Conservation (phyloP, 2,329 filamentous ascomycete species). For the Arthrobotrys pseudoclavata region DNA sequence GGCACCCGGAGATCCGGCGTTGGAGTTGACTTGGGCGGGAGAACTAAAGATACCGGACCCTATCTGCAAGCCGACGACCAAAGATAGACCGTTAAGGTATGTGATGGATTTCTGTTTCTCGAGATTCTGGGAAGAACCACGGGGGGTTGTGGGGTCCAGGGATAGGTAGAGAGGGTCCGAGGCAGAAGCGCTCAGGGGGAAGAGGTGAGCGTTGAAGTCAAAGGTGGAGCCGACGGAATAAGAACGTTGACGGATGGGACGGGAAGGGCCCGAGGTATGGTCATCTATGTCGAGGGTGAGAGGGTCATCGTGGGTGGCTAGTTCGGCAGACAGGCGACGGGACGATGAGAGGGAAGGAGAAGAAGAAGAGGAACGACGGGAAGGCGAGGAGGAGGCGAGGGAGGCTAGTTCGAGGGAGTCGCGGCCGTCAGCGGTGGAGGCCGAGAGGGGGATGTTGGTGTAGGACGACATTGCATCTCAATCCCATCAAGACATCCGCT, state of each 20-base stretch:
- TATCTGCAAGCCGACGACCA: slow-evolving; percentile 94
- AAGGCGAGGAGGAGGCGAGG: slow-evolving; percentile 84
- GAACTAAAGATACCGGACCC: slow-evolving; percentile 97
- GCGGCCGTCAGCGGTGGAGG: slow-evolving; percentile 68
- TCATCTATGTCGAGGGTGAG: slow-evolving; percentile 69
- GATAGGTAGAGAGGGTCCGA: slow-evolving; percentile 82
- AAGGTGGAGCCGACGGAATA: slow-evolving; percentile 95
- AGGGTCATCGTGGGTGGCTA: slow-evolving; percentile 80
- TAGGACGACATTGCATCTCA: slow-evolving; percentile 14
- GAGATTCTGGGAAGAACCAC: slow-evolving; percentile 73
- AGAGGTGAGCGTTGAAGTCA: slow-evolving; percentile 93
- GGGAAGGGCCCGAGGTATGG: slow-evolving; percentile 54
- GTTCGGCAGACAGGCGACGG: slow-evolving; percentile 80
- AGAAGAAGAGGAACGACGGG: slow-evolving; percentile 78
- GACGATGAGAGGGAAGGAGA: slow-evolving; percentile 89
- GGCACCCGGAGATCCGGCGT: slow-evolving; percentile 90
- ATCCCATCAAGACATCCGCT: too few species aligned
- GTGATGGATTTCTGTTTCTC: slow-evolving; percentile 97
- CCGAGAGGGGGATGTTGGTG: slow-evolving; percentile 64
- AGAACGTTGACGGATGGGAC: slow-evolving; percentile 72
- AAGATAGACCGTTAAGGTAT: slow-evolving; percentile 89
- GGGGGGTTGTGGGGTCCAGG: slow-evolving; percentile 74
- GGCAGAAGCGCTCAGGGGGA: slow-evolving; percentile 87
- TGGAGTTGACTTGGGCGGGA: slow-evolving; percentile 90
- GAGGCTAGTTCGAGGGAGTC: slow-evolving; percentile 98